phyloP scores from a whole-genome alignment of 2,329 filamentous ascomycete genomes.

The Penicillium sp. region DNA sequence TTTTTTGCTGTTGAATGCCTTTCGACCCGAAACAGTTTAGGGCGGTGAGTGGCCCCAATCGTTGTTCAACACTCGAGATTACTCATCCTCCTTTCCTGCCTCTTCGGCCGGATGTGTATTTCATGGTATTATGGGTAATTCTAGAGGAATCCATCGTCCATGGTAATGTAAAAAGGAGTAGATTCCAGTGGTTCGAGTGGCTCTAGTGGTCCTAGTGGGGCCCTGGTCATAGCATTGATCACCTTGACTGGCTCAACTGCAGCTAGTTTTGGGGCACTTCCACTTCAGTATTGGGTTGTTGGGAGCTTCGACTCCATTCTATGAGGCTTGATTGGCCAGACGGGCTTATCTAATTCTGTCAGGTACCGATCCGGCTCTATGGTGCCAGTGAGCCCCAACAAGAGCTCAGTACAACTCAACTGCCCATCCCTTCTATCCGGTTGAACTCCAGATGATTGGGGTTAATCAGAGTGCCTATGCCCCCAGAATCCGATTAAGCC shows the following conservation, averaged over 20 bases:
- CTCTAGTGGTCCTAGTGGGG: not conserved
- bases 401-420: not conserved
- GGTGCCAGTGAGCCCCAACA: constrained; percentile 8
- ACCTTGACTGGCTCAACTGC: not conserved
- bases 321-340: not conserved
- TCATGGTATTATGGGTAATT: not conserved
- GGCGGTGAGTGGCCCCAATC: constrained; percentile 26
- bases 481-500: not conserved
- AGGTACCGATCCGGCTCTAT: constrained; percentile 5
- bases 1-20: constrained; percentile 31
- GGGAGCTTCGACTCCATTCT: constrained; percentile 1
- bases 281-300: constrained; percentile 2
- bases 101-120: not conserved
- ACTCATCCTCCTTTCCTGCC: not conserved
- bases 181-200: not conserved
- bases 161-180: not conserved
- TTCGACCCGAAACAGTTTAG: constrained; percentile 35
- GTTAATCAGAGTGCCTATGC: too few species aligned
- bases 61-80: constrained; percentile 7
- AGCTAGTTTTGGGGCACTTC: not conserved
- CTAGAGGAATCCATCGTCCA: not conserved
- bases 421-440: constrained; percentile 2
- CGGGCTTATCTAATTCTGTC: not conserved
- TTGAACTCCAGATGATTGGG: not conserved
- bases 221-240: not conserved